Base-by-base conservation (phyloP, 257 asterid genomes). In the Solanum okadae region DNA sequence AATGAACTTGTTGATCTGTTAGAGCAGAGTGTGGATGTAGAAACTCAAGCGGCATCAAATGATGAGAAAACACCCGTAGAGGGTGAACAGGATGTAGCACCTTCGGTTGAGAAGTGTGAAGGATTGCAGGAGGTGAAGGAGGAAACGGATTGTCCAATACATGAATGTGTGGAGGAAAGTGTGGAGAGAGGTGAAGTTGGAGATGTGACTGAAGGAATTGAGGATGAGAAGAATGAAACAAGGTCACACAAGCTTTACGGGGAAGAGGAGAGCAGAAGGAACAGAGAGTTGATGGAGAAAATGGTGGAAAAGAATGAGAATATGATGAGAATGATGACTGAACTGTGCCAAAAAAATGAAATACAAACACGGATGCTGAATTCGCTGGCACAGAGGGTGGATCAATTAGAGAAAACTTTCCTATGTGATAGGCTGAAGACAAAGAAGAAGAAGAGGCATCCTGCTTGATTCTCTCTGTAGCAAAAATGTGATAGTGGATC, bases 301-400 rank as follows among this genome's bases (percentile, higher is more conserved):
- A 87, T 95, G 91, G 83, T 90, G 95, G 94, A 91, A 68, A 96
- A 93, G 40, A 95, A 93, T 40, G 92, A 71, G 91, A 95, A 92
- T 90, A 93, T 93, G 98, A 89, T 93, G 96, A 86, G 82, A 2
- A 42, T 95, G 96, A 93, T 96, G 96, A 88, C 23, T 5, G 90
- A 92, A 84, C 33, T 96, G 88, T 88, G 84, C 12, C 94, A 93
- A 90, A 91, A 88, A 82, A 93, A 87, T 29, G 95, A 94, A 89
- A 49, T 5, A 76, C 98, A 96, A 88, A 87, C 88, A 10, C 82
- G 27, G 73, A 91, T 89, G 94, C 86, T 96, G 56, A 90, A 90
- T 9, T 85, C 91, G 2, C 78, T 96, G 10, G 86, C 91, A 0
- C 89, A 90, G 16, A 88, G 95, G 29, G 93, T 96, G 72, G 96